phyloP scores from a whole-genome alignment of 1,139 yeast species.

The Blastobotrys arbuscula region DNA sequence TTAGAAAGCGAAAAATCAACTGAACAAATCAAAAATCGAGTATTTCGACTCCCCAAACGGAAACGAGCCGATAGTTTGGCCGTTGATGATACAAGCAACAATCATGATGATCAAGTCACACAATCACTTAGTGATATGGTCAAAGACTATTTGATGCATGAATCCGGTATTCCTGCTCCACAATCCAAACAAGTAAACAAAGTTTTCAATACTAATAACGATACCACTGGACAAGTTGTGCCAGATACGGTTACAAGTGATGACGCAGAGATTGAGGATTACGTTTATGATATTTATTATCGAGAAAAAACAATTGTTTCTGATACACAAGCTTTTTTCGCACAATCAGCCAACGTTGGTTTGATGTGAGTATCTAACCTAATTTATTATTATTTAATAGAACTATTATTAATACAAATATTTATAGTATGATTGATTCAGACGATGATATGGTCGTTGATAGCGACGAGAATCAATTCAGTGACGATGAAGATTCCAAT shows the following conservation, averaged over 20 bases:
- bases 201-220: too few relatives aligned
- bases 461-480: conserved; percentile 34
- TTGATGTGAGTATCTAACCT: conserved; percentile 34
- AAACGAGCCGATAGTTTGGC: conserved; percentile 37
- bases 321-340: conserved; percentile 4
- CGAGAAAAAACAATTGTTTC: conserved; percentile 37
- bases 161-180: conserved; percentile 5
- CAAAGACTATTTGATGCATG: conserved; percentile 43
- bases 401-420: neutral
- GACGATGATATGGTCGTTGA: conserved; percentile 48
- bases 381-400: neutral
- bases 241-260: conserved; percentile 14
- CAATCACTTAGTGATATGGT: conserved; percentile 67
- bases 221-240: conserved; percentile 11
- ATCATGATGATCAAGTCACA: conserved; percentile 44
- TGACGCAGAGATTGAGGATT: conserved; percentile 49
- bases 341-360: conserved; percentile 22
- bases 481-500: conserved; percentile 73
- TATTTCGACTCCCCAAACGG: conserved; percentile 19
- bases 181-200: too few relatives aligned
- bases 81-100: conserved; percentile 16
- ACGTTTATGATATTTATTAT: conserved; percentile 86
- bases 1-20: conserved; percentile 22
- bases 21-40: conserved; percentile 13
- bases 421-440: conserved; percentile 41